Percentiles rank a stretch among this genome's conserved stretches.
These are phyloP conservation scores for Parietichytrium sp. DNA, from an alignment of 108 stramenopile species.

Conservation along the genomic window DNA sequence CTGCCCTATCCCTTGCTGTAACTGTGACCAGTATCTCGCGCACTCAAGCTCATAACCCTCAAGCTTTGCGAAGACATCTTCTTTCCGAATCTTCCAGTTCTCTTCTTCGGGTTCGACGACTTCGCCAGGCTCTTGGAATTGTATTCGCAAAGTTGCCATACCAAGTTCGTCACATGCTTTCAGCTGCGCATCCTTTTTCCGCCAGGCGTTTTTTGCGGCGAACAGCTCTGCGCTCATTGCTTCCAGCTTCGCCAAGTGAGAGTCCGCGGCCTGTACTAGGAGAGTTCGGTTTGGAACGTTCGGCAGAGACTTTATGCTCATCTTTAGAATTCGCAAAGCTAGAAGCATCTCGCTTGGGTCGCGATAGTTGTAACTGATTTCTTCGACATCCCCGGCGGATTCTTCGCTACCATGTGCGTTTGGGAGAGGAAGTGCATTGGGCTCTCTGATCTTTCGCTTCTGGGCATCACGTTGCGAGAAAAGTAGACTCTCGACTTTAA, in stretches of 20 bases:
- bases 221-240: not conserved
- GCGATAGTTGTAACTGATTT: not conserved
- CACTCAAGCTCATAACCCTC: not conserved
- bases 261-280: not conserved
- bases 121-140: conserved; percentile 14
- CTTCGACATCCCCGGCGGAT: not conserved
- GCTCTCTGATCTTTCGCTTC: too few species aligned
- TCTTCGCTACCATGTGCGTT: too few species aligned
- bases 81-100: conserved; percentile 22
- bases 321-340: not conserved
- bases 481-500: not conserved
- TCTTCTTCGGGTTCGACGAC: conserved; percentile 22
- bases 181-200: not conserved
- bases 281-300: not conserved
- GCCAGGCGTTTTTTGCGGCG: conserved; percentile 3
- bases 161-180: conserved; percentile 26
- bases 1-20: not conserved
- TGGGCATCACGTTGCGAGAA: too few species aligned
- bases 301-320: not conserved
- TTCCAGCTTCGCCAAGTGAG: not conserved
- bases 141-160: conserved; percentile 36
- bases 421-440: not conserved
- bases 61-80: not conserved
- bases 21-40: not conserved
- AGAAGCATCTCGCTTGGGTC: not conserved